Conservation (phyloP, 2,329 filamentous ascomycete species). For the Aspergillus oerlinghausenensis region DNA sequence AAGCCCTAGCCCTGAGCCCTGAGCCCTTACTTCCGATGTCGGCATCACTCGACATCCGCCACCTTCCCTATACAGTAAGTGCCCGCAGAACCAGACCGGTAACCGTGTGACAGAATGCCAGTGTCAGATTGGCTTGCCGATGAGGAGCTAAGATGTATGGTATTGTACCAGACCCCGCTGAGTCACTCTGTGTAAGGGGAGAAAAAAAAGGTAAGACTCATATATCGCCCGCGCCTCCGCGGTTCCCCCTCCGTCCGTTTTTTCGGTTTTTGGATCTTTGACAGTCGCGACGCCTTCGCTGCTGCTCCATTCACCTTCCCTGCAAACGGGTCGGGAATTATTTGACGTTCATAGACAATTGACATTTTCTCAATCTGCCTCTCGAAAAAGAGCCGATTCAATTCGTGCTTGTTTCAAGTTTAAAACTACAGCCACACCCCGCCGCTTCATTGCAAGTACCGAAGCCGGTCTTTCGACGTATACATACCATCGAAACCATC, state of each 20-base stretch:
- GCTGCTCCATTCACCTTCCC: constrained; percentile 19
- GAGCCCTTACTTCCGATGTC: constrained; percentile 17
- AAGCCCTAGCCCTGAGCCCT: constrained; percentile 13
- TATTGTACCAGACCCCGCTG: background rate
- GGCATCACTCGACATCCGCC: constrained; percentile 1
- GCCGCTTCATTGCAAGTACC: background rate
- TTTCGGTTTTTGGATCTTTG: constrained; percentile 25
- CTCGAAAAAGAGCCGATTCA: background rate
- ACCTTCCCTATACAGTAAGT: constrained; percentile 10
- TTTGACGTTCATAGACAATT: background rate
- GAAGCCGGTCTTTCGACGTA: background rate
- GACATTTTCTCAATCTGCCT: background rate
- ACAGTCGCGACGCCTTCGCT: constrained; percentile 23
- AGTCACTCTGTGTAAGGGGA: background rate
- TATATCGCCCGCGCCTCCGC: constrained; percentile 9
- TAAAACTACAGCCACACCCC: background rate
- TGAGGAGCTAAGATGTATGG: background rate
- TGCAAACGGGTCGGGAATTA: background rate
- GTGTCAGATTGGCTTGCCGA: background rate
- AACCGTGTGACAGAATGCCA: background rate
- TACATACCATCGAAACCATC: background rate
- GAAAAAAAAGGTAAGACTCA: constrained; percentile 2
- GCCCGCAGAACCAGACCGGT: background rate
- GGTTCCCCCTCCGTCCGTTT: constrained; percentile 10
- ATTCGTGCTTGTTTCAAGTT: background rate